Evolutionary conservation across 2,329 filamentous ascomycete species (phyloP).

Genomic region (Cordyceps fumosorosea): DNA sequence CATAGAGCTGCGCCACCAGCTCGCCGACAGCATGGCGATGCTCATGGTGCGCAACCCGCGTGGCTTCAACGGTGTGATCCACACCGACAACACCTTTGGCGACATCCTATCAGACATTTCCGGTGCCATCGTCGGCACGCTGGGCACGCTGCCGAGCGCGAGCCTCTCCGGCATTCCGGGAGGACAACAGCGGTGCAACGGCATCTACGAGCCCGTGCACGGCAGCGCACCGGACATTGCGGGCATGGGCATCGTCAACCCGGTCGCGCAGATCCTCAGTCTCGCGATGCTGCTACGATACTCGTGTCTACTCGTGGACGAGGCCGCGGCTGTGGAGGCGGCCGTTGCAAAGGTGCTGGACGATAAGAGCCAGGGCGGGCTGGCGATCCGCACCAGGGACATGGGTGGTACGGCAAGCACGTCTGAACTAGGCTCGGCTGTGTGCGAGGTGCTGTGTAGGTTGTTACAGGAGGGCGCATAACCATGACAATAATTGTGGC

Average conservation of each 20-base stretch:
- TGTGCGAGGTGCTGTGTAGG: constrained; percentile 15
- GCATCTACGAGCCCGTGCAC: constrained; percentile 61
- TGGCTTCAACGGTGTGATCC: constrained; percentile 41
- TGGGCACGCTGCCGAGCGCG: no score
- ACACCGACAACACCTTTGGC: constrained; percentile 42
- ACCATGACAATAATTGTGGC: not conserved
- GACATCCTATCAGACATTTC: no score
- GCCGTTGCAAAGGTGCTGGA: constrained; percentile 59
- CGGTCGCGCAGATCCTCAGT: constrained; percentile 64
- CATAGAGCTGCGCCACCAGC: constrained; percentile 37
- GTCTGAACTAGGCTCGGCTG: constrained; percentile 60
- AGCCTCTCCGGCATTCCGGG: no score
- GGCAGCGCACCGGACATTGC: constrained; percentile 68
- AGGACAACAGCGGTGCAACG: no score
- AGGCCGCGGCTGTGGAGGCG: constrained; percentile 55
- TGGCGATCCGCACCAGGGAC: constrained; percentile 53
- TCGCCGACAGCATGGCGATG: constrained; percentile 43
- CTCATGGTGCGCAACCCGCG: constrained; percentile 40
- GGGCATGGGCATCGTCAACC: constrained; percentile 66
- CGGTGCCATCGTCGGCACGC: no score
- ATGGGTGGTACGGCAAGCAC: constrained; percentile 59
- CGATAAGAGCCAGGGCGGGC: constrained; percentile 29
- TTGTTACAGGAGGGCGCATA: not conserved
- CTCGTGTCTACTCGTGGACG: constrained; percentile 46
- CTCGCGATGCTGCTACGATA: constrained; percentile 71